Conservation (phyloP, 1,284 basidiomycete genomes). For the Apiotrichum akiyoshidainum region DNA sequence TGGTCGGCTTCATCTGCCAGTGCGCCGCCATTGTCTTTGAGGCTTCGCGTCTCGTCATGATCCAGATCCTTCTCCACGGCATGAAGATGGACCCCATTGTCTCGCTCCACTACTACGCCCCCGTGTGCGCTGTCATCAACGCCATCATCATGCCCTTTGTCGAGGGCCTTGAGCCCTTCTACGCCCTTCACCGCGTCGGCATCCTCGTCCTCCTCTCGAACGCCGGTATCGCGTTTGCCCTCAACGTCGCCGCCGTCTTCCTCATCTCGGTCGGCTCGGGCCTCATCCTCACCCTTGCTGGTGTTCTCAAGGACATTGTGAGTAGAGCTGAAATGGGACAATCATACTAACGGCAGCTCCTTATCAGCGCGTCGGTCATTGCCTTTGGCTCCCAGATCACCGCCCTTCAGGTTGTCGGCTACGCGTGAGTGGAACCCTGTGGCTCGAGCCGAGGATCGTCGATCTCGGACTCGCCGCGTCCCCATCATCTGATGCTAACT, state of each 20-base stretch:
- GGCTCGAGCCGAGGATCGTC: neutral
- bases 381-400: constrained; percentile 77
- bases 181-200: constrained; percentile 67
- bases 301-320: constrained; percentile 77
- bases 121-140: constrained; percentile 92
- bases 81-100: constrained; percentile 97
- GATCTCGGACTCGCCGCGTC: no score
- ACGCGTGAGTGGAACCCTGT: constrained; percentile 42
- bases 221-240: constrained; percentile 75
- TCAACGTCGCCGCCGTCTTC: constrained; percentile 93
- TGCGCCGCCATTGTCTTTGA: constrained; percentile 67
- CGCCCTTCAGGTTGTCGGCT: constrained; percentile 79
- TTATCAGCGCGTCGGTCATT: constrained; percentile 83
- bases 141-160: constrained; percentile 77
- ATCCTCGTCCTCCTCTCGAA: constrained; percentile 77
- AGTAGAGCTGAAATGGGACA: constrained; percentile 17
- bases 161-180: constrained; percentile 85
- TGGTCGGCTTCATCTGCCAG: constrained; percentile 81
- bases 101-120: constrained; percentile 92
- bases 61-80: constrained; percentile 90
- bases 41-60: constrained; percentile 79
- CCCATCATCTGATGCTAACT: constrained; percentile 1
- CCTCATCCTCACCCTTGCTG: constrained; percentile 85
- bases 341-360: constrained; percentile 64
- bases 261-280: constrained; percentile 84